Conservation (phyloP, 1,284 basidiomycete genomes). For the Ustanciosporium gigantosporum region DNA sequence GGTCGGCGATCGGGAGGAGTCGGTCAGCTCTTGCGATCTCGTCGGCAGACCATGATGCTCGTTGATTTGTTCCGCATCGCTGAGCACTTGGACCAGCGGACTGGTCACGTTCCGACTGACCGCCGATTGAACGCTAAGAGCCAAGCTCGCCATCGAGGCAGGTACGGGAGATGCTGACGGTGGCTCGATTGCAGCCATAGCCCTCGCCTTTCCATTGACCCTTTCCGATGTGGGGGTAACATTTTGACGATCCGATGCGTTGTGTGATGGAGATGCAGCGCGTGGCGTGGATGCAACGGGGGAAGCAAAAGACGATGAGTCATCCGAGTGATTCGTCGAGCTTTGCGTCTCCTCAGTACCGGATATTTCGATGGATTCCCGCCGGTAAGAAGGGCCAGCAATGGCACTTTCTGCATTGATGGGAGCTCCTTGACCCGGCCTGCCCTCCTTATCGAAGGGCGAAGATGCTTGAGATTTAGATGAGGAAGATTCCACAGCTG, state of each 20-base stretch:
- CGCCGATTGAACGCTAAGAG: slow-evolving; percentile 30
- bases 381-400: not conserved
- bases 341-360: too few species aligned
- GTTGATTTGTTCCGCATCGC: slow-evolving; percentile 10
- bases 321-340: not conserved
- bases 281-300: slow-evolving; percentile 23
- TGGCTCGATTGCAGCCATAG: slow-evolving; percentile 1
- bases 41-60: not conserved
- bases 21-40: too few species aligned
- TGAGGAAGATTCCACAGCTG: not conserved
- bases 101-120: slow-evolving; percentile 33
- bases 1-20: too few species aligned
- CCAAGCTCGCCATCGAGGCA: slow-evolving; percentile 20
- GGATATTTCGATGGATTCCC: not conserved
- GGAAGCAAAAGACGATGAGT: slow-evolving; percentile 17
- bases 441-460: too few species aligned
- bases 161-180: slow-evolving; percentile 2
- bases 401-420: not conserved
- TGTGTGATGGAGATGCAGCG: slow-evolving; percentile 20
- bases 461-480: not conserved
- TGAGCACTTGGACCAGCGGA: slow-evolving; percentile 29
- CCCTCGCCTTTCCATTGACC: not conserved
- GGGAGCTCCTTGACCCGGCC: too few species aligned
- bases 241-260: too few species aligned
- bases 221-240: slow-evolving; percentile 2